A percentile compares a stretch with the other conserved stretches of the same genome.
Evolutionary conservation across 371 early-diverging fungal genomes (phyloP).

Genomic region (Apophysomyces variabilis): DNA sequence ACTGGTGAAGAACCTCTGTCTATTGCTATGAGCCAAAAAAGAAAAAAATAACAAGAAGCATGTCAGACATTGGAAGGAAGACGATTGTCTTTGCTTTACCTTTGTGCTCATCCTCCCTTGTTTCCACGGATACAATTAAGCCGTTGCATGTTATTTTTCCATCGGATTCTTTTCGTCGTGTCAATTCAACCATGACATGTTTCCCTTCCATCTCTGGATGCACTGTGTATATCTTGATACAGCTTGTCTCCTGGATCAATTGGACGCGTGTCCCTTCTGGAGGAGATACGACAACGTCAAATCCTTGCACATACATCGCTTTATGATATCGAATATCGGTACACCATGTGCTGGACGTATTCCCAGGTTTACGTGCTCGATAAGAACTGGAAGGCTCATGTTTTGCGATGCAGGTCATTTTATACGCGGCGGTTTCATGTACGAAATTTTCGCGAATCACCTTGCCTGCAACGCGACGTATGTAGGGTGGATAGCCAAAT

Average conservation of each 20-base stretch:
- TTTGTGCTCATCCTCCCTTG: background rate
- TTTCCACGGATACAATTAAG: background rate
- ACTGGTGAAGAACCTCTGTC: background rate
- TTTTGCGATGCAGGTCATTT: slow-evolving; percentile 39
- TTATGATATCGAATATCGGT: slow-evolving; percentile 49
- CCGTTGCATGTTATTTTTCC: slow-evolving; percentile 14
- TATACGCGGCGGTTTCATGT: slow-evolving; percentile 20
- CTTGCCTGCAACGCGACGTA: slow-evolving; percentile 54
- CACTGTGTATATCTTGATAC: slow-evolving; percentile 42
- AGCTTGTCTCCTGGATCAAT: slow-evolving; percentile 13
- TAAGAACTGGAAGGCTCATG: slow-evolving; percentile 49
- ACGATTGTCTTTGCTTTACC: too few relatives aligned
- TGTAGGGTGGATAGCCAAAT: slow-evolving; percentile 61
- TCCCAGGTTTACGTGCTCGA: slow-evolving; percentile 30
- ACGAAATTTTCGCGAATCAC: slow-evolving; percentile 44
- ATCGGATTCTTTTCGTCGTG: slow-evolving; percentile 4
- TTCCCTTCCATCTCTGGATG: slow-evolving; percentile 44
- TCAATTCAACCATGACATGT: slow-evolving; percentile 34
- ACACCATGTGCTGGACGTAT: slow-evolving; percentile 29
- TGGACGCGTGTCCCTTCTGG: slow-evolving; percentile 28
- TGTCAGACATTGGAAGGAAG: background rate
- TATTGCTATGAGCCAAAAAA: background rate
- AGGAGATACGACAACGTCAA: slow-evolving; percentile 43
- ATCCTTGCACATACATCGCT: slow-evolving; percentile 42
- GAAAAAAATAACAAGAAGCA: background rate